Conservation (phyloP, 352 stramenopile species). For the Phytopythium boreale region DNA sequence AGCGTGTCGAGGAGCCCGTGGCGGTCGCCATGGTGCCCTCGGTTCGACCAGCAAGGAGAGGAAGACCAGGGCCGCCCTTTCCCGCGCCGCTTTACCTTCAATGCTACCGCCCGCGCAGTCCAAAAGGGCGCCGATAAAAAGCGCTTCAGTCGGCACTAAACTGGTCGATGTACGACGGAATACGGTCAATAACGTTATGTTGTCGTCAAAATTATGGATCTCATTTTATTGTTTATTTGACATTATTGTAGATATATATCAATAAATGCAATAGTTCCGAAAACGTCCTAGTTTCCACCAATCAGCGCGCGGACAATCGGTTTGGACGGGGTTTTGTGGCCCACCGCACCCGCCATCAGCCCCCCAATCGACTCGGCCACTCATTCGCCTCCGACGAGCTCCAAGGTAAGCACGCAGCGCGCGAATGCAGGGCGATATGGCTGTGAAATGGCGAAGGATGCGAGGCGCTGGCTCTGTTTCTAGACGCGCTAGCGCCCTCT, state of each 20-base stretch:
- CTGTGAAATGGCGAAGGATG: no score
- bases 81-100: background rate
- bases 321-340: background rate
- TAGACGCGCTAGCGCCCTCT: background rate
- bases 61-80: no score
- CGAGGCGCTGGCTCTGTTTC: no score
- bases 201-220: no score
- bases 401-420: background rate
- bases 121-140: background rate
- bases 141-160: no score
- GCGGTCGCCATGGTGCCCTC: constrained; percentile 14
- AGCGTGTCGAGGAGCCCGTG: constrained; percentile 17
- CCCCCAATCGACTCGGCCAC: constrained; percentile 25
- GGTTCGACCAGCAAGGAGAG: background rate
- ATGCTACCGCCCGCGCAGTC: background rate
- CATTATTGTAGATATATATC: no score
- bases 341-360: background rate
- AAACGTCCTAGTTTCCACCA: no score
- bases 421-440: no score
- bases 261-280: background rate
- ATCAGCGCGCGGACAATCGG: background rate
- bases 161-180: no score
- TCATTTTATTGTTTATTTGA: no score
- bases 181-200: no score
- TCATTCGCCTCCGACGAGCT: constrained; percentile 20